phyloP scores from a whole-genome alignment of 108 stramenopile genomes.

The Licmophora abbreviata region DNA sequence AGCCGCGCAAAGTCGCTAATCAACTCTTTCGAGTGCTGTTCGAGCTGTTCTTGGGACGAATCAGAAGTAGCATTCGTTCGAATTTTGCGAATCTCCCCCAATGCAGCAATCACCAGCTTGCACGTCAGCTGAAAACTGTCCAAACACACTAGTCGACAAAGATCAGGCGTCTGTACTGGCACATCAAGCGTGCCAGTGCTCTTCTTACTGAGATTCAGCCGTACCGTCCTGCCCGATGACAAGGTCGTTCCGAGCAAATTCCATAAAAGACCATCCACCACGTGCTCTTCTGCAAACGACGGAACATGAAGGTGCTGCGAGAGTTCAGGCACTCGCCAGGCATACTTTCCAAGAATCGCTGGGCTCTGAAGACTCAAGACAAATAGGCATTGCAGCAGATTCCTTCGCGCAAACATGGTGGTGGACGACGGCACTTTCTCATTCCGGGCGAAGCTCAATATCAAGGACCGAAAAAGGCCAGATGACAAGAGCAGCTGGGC shows the following conservation, averaged over 20 bases:
- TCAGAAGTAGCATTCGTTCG: neutral
- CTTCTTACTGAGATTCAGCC: too few relatives aligned
- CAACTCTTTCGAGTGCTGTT: neutral
- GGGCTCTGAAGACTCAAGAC: conserved; percentile 5
- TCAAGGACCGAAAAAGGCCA: conserved; percentile 13
- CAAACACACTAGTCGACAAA: neutral
- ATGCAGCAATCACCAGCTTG: neutral
- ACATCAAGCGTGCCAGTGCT: neutral
- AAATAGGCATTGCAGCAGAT: conserved; percentile 2
- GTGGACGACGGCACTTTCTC: neutral
- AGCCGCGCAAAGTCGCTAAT: neutral
- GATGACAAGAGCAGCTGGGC: conserved; percentile 15
- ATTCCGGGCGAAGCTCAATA: neutral
- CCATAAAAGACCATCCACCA: conserved; percentile 5
- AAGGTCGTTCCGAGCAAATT: conserved; percentile 1
- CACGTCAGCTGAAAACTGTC: neutral
- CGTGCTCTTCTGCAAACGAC: neutral
- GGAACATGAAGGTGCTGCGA: neutral
- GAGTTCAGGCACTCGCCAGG: conserved; percentile 10
- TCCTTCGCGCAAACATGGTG: conserved; percentile 2
- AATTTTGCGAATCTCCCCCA: neutral
- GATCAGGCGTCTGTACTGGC: neutral
- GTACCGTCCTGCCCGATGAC: neutral
- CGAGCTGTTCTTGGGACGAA: neutral
- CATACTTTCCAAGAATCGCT: conserved; percentile 23